phyloP scores from a whole-genome alignment of 345 rosid species.

The Sisymbrium irio region DNA sequence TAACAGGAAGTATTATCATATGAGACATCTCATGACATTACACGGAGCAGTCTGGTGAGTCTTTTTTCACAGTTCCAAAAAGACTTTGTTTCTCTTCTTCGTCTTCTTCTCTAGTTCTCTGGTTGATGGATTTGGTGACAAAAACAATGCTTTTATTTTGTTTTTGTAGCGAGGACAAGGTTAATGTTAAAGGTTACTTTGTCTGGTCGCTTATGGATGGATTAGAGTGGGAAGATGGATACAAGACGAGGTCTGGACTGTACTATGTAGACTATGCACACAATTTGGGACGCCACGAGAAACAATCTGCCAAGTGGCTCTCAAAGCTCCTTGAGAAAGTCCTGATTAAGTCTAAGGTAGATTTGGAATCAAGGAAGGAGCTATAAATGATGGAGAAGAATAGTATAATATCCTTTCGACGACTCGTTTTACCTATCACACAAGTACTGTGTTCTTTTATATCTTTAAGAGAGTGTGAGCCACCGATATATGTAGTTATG shows the following conservation, averaged over 20 bases:
- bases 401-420: neutral
- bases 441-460: neutral
- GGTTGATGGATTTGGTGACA: neutral
- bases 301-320: slow-evolving; percentile 35
- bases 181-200: slow-evolving; percentile 34
- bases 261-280: slow-evolving; percentile 33
- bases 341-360: slow-evolving; percentile 16
- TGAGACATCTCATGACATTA: slow-evolving; percentile 39
- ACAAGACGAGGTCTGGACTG: slow-evolving; percentile 33
- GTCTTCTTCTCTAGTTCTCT: neutral
- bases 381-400: neutral
- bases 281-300: slow-evolving; percentile 23
- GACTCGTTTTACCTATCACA: neutral
- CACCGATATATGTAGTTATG: neutral
- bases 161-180: slow-evolving; percentile 31
- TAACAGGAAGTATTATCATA: slow-evolving; percentile 36
- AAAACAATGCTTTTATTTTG: neutral
- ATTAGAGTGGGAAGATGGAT: slow-evolving; percentile 36
- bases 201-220: slow-evolving; percentile 37
- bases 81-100: neutral
- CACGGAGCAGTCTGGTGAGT: slow-evolving; percentile 37
- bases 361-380: slow-evolving; percentile 30
- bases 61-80: neutral
- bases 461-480: neutral
- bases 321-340: slow-evolving; percentile 31